Evolutionary conservation across 2,329 filamentous ascomycete species (phyloP), one percentile per base, ranked within the genome.

Genomic region (Cadophora malorum): DNA sequence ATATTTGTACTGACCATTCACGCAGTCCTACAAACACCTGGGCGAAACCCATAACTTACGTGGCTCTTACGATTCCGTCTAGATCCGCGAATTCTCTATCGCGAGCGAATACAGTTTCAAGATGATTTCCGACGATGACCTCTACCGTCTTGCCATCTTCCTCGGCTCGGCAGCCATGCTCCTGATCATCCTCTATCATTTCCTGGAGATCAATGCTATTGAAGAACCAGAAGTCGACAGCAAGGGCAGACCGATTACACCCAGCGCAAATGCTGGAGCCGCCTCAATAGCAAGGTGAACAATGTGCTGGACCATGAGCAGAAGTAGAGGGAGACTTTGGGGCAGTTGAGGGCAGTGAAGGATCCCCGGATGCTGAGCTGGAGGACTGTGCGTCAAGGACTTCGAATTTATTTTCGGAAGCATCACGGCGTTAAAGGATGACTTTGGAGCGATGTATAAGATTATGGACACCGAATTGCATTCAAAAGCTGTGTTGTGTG

Each of bases 61-160:
- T 69, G 70, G 68, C 70, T 65, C 53, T 49, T 49, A 41, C 23
- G 41, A 64, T 19, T 33, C 49, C 31, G 23, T 38, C 52, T 16
- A 64, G n/a, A 19, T 19, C n/a, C 59, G 41, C 50, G 38, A 25
- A 31, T 47, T 45, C 19, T 28, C 31, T 25, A 10, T 19, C 45
- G 47, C 16, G 4, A 58, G 45, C n/a, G 23, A 12, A 5, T 25
- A 16, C 21, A n/a, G 47, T 64, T 41, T 76, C 83, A 92, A 76
- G 60, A 99, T 99, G 96, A 98, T 99, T 79, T 91, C 94, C 79
- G 96, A 99, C 88, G 84, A 86, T 79, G 90, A 96, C 73, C 90
- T 99, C 76, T 97, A 98, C 86, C 87, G 87, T 71, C 88, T 99
- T 35, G 94, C 96, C 80, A 90, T 98, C 79, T 95, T 97, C 80